A percentile compares a stretch with the other conserved stretches of the same genome.
These are phyloP conservation scores for Elymus sibiricus DNA, from an alignment of 176 grass and related monocot species.

Conservation along the genomic window DNA sequence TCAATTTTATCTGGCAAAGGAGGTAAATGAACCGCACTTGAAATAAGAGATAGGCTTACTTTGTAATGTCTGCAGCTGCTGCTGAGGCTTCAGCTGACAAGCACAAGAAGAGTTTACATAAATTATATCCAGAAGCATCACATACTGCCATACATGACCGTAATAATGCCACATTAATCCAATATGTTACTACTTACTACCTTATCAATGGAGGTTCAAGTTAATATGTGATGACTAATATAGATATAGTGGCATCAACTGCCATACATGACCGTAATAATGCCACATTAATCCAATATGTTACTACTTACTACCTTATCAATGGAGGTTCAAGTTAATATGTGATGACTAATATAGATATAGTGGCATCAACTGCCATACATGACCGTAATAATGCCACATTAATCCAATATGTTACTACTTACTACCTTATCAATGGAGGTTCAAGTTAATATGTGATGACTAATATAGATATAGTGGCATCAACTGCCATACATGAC, in stretches of 20 bases:
- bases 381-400: background rate
- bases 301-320: background rate
- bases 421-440: background rate
- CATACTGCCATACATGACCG: background rate
- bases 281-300: background rate
- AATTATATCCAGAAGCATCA: conserved; percentile 33
- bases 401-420: background rate
- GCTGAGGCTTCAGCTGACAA: conserved; percentile 53
- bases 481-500: background rate
- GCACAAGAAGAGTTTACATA: conserved; percentile 20
- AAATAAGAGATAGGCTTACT: conserved; percentile 50
- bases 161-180: conserved; percentile 6
- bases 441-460: background rate
- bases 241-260: background rate
- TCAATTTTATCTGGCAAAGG: conserved; percentile 21
- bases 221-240: background rate
- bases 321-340: background rate
- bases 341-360: background rate
- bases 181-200: background rate
- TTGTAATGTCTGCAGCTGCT: conserved; percentile 86
- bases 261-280: background rate
- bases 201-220: background rate
- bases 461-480: background rate
- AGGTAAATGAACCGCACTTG: conserved; percentile 17
- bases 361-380: background rate